phyloP scores from a whole-genome alignment of 2,329 filamentous ascomycete species.

The Pyrenophora graminea region DNA sequence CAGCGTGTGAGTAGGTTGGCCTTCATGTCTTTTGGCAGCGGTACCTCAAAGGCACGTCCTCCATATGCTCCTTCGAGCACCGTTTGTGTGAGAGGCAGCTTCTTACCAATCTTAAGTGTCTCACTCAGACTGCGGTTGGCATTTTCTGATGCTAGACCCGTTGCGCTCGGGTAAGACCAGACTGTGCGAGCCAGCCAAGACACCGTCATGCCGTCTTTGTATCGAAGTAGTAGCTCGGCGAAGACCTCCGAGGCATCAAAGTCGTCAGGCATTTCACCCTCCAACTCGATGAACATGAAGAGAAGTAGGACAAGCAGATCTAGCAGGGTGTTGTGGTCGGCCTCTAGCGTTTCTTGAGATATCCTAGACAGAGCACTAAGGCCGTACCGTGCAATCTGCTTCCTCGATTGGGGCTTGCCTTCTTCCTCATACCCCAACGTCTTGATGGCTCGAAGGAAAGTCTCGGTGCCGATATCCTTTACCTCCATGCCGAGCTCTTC shows the following conservation, averaged over 20 bases:
- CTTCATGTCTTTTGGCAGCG: slow-evolving; percentile 31
- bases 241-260: slow-evolving; percentile 67
- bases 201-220: slow-evolving; percentile 44
- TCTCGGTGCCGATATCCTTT: slow-evolving; percentile 53
- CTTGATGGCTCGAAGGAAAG: slow-evolving; percentile 57
- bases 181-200: slow-evolving; percentile 42
- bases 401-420: slow-evolving; percentile 47
- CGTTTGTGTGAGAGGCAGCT: slow-evolving; percentile 42
- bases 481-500: slow-evolving; percentile 62
- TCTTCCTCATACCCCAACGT: slow-evolving; percentile 50
- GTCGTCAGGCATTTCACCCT: slow-evolving; percentile 69
- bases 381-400: slow-evolving; percentile 72
- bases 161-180: slow-evolving; percentile 39
- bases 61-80: slow-evolving; percentile 44
- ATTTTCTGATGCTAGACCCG: slow-evolving; percentile 33
- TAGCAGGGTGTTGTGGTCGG: slow-evolving; percentile 75
- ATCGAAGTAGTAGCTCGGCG: slow-evolving; percentile 60
- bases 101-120: slow-evolving; percentile 27
- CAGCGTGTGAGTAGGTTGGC: slow-evolving; percentile 50
- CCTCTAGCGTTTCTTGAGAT: slow-evolving; percentile 75
- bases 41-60: slow-evolving; percentile 37
- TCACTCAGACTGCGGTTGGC: slow-evolving; percentile 33
- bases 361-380: slow-evolving; percentile 74
- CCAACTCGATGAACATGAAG: slow-evolving; percentile 72
- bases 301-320: slow-evolving; percentile 82